phyloP scores from a whole-genome alignment of 2,329 filamentous ascomycete species.

The Westerdykella sp. region DNA sequence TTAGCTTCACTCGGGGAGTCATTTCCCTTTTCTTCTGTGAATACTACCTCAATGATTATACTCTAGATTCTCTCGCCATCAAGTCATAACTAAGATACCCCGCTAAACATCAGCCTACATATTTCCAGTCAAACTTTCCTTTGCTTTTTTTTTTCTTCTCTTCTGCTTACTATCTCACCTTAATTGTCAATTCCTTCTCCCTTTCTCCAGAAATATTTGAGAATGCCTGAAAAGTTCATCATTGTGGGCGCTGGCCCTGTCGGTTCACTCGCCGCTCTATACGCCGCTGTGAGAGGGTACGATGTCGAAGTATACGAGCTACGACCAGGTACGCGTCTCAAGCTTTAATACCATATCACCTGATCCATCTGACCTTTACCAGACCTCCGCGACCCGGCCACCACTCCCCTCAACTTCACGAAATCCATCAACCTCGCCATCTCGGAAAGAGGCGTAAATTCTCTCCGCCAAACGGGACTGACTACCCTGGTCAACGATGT shows the following conservation, averaged over 20 bases:
- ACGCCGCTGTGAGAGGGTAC: constrained; percentile 81
- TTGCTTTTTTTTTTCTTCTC: constrained; percentile 4
- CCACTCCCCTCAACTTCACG: constrained; percentile 85
- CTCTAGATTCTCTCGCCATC: background rate
- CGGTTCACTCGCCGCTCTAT: constrained; percentile 83
- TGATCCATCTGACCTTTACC: background rate
- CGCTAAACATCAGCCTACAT: background rate
- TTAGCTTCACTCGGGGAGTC: no score
- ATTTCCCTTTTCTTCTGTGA: no score
- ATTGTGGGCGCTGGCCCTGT: constrained; percentile 92
- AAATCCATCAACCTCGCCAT: constrained; percentile 98
- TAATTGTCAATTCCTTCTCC: no score
- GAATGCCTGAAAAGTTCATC: constrained; percentile 59
- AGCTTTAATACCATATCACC: background rate
- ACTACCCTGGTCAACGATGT: constrained; percentile 66
- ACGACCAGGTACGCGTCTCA: constrained; percentile 62
- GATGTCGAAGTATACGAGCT: constrained; percentile 93
- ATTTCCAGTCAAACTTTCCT: background rate
- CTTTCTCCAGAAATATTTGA: background rate
- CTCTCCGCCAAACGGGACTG: constrained; percentile 65
- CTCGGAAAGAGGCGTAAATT: constrained; percentile 88
- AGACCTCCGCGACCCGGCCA: constrained; percentile 84
- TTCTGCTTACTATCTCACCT: no score
- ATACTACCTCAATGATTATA: background rate
- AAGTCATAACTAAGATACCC: background rate